Evolutionary conservation across 129 eudicot species (phyloP).

Genomic region (Sambucus nigra): DNA sequence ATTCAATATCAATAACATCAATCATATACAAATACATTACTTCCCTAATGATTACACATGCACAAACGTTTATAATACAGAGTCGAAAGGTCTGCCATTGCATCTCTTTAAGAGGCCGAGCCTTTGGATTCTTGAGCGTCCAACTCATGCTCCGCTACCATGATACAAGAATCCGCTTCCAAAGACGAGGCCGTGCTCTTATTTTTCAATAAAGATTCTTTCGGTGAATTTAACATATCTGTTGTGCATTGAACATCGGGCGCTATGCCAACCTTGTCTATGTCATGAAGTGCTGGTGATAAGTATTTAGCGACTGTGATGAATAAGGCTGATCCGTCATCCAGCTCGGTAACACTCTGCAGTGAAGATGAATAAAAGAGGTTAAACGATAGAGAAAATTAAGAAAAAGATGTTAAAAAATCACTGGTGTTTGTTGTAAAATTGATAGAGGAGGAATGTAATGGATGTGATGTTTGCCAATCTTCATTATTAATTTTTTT

Average conservation of each 20-base stretch:
- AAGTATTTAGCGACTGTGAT: conserved; percentile 89
- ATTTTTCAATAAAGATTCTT: conserved; percentile 31
- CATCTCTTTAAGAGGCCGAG: conserved; percentile 51
- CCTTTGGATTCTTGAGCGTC: conserved; percentile 72
- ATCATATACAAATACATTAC: not conserved
- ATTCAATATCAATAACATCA: not conserved
- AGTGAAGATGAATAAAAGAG: not conserved
- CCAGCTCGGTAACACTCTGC: conserved; percentile 88
- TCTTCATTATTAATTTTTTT: no score
- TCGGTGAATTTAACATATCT: conserved; percentile 54
- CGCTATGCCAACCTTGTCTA: conserved; percentile 83
- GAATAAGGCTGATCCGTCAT: conserved; percentile 89
- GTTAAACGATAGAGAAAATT: not conserved
- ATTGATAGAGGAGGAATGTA: no score
- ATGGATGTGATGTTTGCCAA: no score
- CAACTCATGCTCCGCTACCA: conserved; percentile 92
- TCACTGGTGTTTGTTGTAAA: no score
- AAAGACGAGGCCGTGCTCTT: conserved; percentile 34
- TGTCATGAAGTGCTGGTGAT: conserved; percentile 85
- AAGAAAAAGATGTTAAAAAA: not conserved
- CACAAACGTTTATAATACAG: not conserved
- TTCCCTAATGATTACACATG: not conserved
- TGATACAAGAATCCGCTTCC: conserved; percentile 86
- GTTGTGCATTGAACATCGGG: conserved; percentile 85
- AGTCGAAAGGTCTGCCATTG: not conserved